phyloP scores from a whole-genome alignment of 2,329 filamentous ascomycete genomes.

The Cordyceps farinosa region DNA sequence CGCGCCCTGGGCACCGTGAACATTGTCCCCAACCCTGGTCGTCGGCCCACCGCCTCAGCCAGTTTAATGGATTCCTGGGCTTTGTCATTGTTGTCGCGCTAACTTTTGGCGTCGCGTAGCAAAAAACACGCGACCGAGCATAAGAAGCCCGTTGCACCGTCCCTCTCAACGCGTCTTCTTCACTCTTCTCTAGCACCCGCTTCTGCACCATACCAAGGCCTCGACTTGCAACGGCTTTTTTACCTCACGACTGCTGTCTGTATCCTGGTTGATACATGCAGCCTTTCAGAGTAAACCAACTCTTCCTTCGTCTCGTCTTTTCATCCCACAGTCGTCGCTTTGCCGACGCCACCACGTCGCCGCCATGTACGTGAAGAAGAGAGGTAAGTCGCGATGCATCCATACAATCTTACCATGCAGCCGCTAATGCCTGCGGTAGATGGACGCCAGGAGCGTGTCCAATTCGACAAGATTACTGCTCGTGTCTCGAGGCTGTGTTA shows the following conservation, averaged over 20 bases:
- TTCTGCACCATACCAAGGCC: conserved; percentile 14
- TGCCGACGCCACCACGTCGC: conserved; percentile 23
- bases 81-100: conserved; percentile 27
- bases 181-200: conserved; percentile 22
- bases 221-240: conserved; percentile 2
- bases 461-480: conserved; percentile 99
- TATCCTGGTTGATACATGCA: conserved; percentile 25
- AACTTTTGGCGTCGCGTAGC: conserved; percentile 24
- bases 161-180: conserved; percentile 23
- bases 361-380: conserved; percentile 62
- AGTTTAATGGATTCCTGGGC: conserved; percentile 25
- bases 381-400: conserved; percentile 45
- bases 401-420: not conserved
- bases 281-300: conserved; percentile 25
- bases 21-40: not conserved
- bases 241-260: conserved; percentile 22
- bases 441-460: conserved; percentile 98
- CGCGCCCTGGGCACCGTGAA: not conserved
- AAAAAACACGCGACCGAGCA: conserved; percentile 25
- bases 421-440: conserved; percentile 54
- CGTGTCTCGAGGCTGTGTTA: conserved; percentile 97
- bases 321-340: conserved; percentile 20
- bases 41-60: not conserved
- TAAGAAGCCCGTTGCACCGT: conserved; percentile 34
- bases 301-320: conserved; percentile 23